Percentiles rank a stretch among this genome's conserved stretches.
phyloP scores from a whole-genome alignment of 768 basidiomycete genomes.

The Gyrodon lividus region DNA sequence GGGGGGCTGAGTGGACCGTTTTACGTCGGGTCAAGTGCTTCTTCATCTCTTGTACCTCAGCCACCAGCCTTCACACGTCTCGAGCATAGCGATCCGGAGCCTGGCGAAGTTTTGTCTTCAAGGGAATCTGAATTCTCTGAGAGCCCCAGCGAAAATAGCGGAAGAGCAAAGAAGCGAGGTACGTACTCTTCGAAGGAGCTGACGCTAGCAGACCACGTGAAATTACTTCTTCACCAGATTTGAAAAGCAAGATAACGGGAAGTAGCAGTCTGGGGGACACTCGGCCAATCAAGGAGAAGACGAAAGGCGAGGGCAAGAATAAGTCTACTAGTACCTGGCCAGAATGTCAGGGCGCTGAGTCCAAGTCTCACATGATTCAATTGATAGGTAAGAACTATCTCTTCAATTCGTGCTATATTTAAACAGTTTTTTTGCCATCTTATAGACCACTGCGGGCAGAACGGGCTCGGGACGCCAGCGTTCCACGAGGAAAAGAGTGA shows the following conservation, averaged over 20 bases:
- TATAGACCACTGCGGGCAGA: slow-evolving; percentile 23
- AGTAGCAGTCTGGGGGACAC: background rate
- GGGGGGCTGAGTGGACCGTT: slow-evolving; percentile 5
- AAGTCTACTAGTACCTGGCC: background rate
- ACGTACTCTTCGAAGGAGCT: background rate
- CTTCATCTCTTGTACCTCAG: background rate
- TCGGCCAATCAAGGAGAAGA: slow-evolving; percentile 4
- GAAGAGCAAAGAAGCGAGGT: slow-evolving; percentile 16
- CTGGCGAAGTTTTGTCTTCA: slow-evolving; percentile 26
- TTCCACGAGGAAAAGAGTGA: slow-evolving; percentile 31
- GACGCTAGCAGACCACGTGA: background rate
- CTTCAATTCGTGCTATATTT: background rate
- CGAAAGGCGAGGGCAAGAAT: slow-evolving; percentile 10
- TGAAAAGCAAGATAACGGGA: background rate
- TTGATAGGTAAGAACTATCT: slow-evolving; percentile 11
- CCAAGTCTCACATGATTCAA: slow-evolving; percentile 14
- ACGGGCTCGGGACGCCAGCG: slow-evolving; percentile 27
- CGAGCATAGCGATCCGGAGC: slow-evolving; percentile 18
- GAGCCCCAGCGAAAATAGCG: slow-evolving; percentile 13
- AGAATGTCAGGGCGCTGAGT: background rate
- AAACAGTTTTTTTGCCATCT: background rate
- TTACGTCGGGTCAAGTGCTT: background rate
- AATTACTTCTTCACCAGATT: background rate
- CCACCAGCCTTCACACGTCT: background rate
- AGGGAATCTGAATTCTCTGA: slow-evolving; percentile 25